Evolutionary conservation across 164 flowering plant species (phyloP), one percentile per base, ranked within the genome.

Genomic region (Stephania japonica): DNA sequence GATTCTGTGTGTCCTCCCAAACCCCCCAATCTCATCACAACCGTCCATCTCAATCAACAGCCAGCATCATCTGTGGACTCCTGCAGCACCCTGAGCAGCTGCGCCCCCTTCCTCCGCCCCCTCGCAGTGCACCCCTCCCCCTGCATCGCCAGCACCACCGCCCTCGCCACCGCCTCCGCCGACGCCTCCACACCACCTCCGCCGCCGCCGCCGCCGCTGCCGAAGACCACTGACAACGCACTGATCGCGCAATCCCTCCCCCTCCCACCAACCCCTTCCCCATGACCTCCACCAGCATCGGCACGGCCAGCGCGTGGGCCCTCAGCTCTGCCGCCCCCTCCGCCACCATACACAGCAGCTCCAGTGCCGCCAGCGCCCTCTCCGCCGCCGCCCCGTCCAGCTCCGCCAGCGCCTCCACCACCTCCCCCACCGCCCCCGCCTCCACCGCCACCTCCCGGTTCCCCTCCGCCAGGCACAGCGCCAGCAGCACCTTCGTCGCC

Each of bases 381-480:
- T 92, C 98, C 72, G 88, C 97, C 68, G 84, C 83, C 7, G 90
- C 72, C 0, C 79, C 87, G 5, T 90, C 94, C 63, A 92, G 73
- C 78, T 82, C 94, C 67, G 84, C 68, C 75, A 84, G 77, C 32
- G 85, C 81, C 78, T 94, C 98, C 77, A 87, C 83, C 73, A 87
- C 83, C 56, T 73, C 75, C 14, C 75, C 75, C 23, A 83, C 85
- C 1, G 88, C 86, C 44, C 89, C 86, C 0, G 76, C 84, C 72
- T 87, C 91, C 65, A 92, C 94, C 47, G 97, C 98, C 77, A 84
- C 88, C 76, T 66, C 88, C 24, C 97, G 85, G 83, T 92, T 94
- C 0, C 69, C 76, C 77, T 90, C 98, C 23, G 81, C 85, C 70
- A 94, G 64, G 67, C 94, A 90, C 6, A 94, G 81, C 3, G 97